Conservation (phyloP, 208 protist species). For the Trypanosoma theileri region DNA sequence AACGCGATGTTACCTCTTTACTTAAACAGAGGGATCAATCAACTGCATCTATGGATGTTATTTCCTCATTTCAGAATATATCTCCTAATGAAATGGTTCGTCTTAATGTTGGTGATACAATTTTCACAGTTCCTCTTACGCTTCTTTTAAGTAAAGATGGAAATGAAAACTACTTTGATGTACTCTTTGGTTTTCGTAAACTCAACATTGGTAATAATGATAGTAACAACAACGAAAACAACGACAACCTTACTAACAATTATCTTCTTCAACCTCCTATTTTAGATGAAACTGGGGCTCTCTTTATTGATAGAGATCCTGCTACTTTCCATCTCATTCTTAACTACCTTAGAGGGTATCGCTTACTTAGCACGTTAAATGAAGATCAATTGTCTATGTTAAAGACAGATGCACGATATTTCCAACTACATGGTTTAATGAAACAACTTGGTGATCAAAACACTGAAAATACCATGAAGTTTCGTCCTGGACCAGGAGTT, state of each 20-base stretch:
- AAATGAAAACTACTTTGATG: slow-evolving; percentile 35
- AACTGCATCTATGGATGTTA: not conserved
- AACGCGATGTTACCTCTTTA: slow-evolving; percentile 22
- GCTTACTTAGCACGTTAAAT: slow-evolving; percentile 58
- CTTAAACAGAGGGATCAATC: slow-evolving; percentile 24
- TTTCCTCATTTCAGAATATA: slow-evolving; percentile 11
- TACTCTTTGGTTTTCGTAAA: slow-evolving; percentile 28
- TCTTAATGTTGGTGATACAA: slow-evolving; percentile 82
- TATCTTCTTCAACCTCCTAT: slow-evolving; percentile 29
- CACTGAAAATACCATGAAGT: slow-evolving; percentile 31
- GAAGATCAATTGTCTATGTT: slow-evolving; percentile 68
- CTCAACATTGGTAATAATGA: not conserved
- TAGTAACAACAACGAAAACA: not conserved
- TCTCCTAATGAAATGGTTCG: slow-evolving; percentile 36
- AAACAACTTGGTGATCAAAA: slow-evolving; percentile 45
- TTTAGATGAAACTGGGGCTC: slow-evolving; percentile 46
- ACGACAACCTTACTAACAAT: not conserved
- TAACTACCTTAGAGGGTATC: slow-evolving; percentile 84
- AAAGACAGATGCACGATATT: slow-evolving; percentile 79
- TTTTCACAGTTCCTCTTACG: slow-evolving; percentile 66
- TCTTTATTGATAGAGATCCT: slow-evolving; percentile 90
- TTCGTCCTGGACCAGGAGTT: slow-evolving; percentile 70
- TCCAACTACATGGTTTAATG: slow-evolving; percentile 52
- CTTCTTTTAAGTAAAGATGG: slow-evolving; percentile 50
- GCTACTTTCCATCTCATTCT: slow-evolving; percentile 76